A percentile compares a stretch with the other conserved stretches of the same genome.
phyloP scores from a whole-genome alignment of 225 moss, liverwort and hornwort species.

The Polytrichum commune region DNA sequence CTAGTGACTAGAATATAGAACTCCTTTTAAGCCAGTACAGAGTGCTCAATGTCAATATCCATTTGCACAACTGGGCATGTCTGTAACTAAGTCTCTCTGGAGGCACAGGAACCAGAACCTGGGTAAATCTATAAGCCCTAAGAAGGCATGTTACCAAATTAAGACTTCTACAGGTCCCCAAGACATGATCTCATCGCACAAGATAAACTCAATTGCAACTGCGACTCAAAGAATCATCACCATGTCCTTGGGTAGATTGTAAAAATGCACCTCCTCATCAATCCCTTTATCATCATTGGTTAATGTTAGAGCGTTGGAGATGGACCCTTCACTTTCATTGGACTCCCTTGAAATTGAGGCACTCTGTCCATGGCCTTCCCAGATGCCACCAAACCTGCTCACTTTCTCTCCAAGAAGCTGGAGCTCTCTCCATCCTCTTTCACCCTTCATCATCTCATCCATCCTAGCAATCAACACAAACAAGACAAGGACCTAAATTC shows the following conservation, averaged over 20 bases:
- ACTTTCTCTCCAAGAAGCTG: constrained; percentile 32
- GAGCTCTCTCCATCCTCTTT: constrained; percentile 48
- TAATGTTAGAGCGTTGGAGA: not conserved
- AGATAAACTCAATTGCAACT: too few species aligned
- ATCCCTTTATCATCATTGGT: constrained; percentile 33
- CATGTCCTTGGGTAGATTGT: not conserved
- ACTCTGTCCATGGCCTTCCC: constrained; percentile 20
- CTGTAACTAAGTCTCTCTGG: too few species aligned
- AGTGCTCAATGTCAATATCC: too few species aligned
- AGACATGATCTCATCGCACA: too few species aligned
- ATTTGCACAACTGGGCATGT: too few species aligned
- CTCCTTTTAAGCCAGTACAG: too few species aligned
- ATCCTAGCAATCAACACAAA: constrained; percentile 25
- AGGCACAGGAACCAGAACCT: too few species aligned
- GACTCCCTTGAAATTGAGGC: constrained; percentile 25
- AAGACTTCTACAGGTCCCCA: too few species aligned
- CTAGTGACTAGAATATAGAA: too few species aligned
- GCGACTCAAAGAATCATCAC: too few species aligned
- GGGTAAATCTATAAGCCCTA: too few species aligned
- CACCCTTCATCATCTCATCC: constrained; percentile 71
- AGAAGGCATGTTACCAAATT: too few species aligned
- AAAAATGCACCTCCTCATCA: constrained; percentile 39
- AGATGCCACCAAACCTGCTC: not conserved
- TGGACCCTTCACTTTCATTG: constrained; percentile 13
- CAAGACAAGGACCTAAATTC: not conserved